These are phyloP conservation scores for Rhizomucor pusillus DNA, from an alignment of 371 early-diverging fungal species.

Conservation along the genomic window DNA sequence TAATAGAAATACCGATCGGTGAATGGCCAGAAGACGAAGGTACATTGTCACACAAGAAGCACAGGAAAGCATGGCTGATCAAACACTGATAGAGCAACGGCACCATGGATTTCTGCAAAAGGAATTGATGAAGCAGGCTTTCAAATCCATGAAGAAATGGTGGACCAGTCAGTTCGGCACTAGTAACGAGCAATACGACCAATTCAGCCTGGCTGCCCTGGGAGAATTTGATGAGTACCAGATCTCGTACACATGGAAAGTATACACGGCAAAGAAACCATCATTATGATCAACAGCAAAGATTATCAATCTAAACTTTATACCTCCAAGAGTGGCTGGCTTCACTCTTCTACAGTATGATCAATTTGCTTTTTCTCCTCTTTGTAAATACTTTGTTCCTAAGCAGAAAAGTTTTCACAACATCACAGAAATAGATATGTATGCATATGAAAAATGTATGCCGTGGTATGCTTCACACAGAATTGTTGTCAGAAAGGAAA, in stretches of 20 bases:
- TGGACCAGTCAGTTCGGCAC: constrained; percentile 26
- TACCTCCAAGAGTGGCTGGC: no score
- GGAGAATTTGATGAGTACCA: constrained; percentile 26
- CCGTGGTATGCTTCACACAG: no score
- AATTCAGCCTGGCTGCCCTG: constrained; percentile 20
- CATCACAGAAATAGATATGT: no score
- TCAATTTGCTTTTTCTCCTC: no score
- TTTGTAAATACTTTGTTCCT: no score
- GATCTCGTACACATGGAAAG: constrained; percentile 17
- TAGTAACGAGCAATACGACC: constrained; percentile 16
- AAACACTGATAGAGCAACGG: constrained; percentile 17
- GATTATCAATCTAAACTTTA: no score
- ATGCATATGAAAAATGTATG: no score
- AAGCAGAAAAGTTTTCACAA: no score
- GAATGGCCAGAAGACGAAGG: constrained; percentile 43
- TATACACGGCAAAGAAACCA: constrained; percentile 21
- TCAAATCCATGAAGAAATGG: constrained; percentile 39
- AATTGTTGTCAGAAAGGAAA: no score
- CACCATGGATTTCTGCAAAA: constrained; percentile 40
- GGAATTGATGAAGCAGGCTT: constrained; percentile 29
- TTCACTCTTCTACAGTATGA: no score
- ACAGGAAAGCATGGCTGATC: no score
- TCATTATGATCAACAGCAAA: neutral
- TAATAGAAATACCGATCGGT: constrained; percentile 38
- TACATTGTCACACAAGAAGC: constrained; percentile 16